These are phyloP conservation scores for Sugiyamaella neomexicana DNA, from an alignment of 1,139 yeast genomes.

Conservation along the genomic window DNA sequence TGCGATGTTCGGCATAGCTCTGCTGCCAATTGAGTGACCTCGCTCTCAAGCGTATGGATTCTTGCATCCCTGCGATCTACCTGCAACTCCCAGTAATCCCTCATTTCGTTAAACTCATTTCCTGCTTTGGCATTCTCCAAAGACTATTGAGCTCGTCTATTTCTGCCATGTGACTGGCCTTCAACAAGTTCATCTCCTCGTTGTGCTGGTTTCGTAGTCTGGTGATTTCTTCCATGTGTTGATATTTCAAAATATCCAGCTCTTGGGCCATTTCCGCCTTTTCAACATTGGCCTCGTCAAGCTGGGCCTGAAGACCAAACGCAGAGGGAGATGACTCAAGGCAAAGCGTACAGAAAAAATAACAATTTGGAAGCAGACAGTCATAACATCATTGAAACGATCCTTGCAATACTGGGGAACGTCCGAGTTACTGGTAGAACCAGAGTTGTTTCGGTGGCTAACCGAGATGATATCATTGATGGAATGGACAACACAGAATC, in stretches of 20 bases:
- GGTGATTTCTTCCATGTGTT: neutral
- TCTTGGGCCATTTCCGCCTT: conserved; percentile 2
- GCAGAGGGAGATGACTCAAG: neutral
- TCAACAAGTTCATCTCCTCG: neutral
- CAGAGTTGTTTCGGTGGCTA: too few species aligned
- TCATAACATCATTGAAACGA: too few species aligned
- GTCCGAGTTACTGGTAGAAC: too few species aligned
- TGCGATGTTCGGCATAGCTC: neutral
- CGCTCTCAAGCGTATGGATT: neutral
- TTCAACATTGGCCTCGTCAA: conserved; percentile 5
- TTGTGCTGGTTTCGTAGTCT: neutral
- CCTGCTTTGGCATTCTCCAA: neutral
- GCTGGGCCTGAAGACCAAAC: conserved; percentile 8
- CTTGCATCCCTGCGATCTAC: neutral
- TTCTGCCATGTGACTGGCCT: neutral
- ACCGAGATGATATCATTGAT: too few species aligned
- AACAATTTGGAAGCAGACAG: too few species aligned
- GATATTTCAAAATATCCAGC: neutral
- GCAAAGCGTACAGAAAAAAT: too few species aligned
- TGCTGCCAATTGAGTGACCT: neutral
- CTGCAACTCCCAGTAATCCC: neutral
- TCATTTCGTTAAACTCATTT: neutral
- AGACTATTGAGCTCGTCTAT: neutral
- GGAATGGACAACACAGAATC: too few species aligned
- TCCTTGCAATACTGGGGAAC: too few species aligned